A percentile compares a stretch with the other conserved stretches of the same genome.
Evolutionary conservation across 768 basidiomycete genomes (phyloP).

Genomic region (Boletus speciosus): DNA sequence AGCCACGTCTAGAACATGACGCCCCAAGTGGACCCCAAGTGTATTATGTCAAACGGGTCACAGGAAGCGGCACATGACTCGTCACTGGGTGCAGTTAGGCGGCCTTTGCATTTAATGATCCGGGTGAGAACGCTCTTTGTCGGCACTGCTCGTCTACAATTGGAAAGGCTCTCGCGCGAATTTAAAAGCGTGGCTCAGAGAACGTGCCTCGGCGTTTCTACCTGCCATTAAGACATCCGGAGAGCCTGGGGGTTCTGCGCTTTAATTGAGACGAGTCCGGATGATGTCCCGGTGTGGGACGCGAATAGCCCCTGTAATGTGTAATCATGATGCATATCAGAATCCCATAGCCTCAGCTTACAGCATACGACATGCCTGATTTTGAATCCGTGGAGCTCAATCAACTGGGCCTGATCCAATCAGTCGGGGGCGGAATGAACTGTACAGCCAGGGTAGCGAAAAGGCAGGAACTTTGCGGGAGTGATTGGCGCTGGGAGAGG

Average conservation of each 20-base stretch:
- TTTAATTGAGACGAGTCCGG: background rate
- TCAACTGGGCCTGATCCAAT: constrained; percentile 16
- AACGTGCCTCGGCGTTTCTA: constrained; percentile 4
- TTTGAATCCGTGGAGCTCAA: constrained; percentile 4
- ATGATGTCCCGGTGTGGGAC: background rate
- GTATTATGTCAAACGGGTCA: background rate
- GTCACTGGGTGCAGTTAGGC: constrained; percentile 6
- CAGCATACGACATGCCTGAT: constrained; percentile 2
- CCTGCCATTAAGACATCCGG: background rate
- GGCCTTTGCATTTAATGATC: background rate
- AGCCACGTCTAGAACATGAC: background rate
- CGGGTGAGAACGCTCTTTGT: constrained; percentile 8
- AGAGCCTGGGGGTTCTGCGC: background rate
- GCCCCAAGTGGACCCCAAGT: background rate
- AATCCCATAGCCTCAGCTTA: constrained; percentile 4
- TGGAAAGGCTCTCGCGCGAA: constrained; percentile 1
- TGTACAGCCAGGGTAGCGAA: constrained; percentile 1
- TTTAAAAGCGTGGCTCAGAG: background rate
- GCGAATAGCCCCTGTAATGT: constrained; percentile 6
- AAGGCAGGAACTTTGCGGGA: background rate
- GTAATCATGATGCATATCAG: constrained; percentile 5
- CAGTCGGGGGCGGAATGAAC: constrained; percentile 1
- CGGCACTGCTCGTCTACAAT: background rate
- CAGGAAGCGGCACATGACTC: background rate
- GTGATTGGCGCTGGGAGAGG: constrained; percentile 7